Evolutionary conservation across 2,329 filamentous ascomycete genomes (phyloP).

Genomic region (Tetracladium maxilliforme): DNA sequence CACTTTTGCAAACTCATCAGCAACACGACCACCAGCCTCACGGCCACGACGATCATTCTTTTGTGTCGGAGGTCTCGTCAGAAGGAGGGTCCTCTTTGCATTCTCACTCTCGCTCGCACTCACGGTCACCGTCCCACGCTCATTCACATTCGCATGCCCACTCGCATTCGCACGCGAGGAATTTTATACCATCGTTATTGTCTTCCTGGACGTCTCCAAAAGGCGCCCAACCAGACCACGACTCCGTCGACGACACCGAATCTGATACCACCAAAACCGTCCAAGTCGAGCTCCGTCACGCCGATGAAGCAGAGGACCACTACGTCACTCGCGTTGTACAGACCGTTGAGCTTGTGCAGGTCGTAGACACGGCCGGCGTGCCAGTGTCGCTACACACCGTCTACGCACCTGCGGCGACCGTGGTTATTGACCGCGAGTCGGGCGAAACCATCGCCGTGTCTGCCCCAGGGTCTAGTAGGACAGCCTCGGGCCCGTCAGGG

Average conservation of each 20-base stretch:
- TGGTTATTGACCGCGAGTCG: slow-evolving; percentile 19
- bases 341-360: slow-evolving; percentile 38
- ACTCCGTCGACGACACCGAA: slow-evolving; percentile 9
- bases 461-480: too few species aligned
- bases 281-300: slow-evolving; percentile 4
- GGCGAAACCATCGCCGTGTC: too few species aligned
- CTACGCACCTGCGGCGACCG: slow-evolving; percentile 20
- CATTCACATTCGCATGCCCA: slow-evolving; percentile 8
- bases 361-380: slow-evolving; percentile 31
- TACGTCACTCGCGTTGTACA: slow-evolving; percentile 32
- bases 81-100: too few species aligned
- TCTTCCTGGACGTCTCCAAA: slow-evolving; percentile 9
- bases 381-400: slow-evolving; percentile 28
- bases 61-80: too few species aligned
- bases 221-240: slow-evolving; percentile 5
- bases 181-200: slow-evolving; percentile 12
- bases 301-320: slow-evolving; percentile 11
- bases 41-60: too few species aligned
- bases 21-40: too few species aligned
- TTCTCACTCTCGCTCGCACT: too few species aligned
- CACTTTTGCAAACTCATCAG: too few species aligned
- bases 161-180: slow-evolving; percentile 4
- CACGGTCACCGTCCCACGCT: slow-evolving; percentile 11
- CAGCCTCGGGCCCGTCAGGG: too few species aligned
- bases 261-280: slow-evolving; percentile 12